These are phyloP conservation scores for Arthrinium phaeospermum DNA, from an alignment of 2,329 filamentous ascomycete genomes.

Conservation along the genomic window DNA sequence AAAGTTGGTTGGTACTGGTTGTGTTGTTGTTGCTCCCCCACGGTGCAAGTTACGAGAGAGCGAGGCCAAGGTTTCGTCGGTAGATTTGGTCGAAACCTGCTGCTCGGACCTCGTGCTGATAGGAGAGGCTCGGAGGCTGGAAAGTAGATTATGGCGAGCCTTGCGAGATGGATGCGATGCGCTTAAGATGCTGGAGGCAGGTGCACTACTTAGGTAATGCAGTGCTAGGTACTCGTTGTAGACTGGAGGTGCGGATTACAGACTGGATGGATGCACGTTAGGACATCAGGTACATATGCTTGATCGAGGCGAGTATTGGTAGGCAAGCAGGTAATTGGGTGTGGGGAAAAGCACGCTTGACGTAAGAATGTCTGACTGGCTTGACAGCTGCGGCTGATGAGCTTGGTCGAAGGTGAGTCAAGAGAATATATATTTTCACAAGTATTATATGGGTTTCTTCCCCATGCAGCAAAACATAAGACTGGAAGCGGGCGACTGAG, in stretches of 20 bases:
- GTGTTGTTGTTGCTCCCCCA: neutral
- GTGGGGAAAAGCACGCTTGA: slow-evolving; percentile 11
- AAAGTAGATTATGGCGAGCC: neutral
- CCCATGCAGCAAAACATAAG: neutral
- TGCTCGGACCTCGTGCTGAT: neutral
- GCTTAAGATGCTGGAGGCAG: neutral
- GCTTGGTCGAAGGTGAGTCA: neutral
- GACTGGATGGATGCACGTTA: neutral
- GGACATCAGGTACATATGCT: neutral
- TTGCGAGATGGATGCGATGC: neutral
- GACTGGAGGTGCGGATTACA: neutral
- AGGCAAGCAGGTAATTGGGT: neutral
- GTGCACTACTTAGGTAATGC: slow-evolving; percentile 12
- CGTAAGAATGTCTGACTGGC: slow-evolving; percentile 9
- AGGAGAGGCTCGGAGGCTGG: neutral
- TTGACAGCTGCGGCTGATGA: neutral
- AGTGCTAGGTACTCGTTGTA: neutral
- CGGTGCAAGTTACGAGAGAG: neutral
- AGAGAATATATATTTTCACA: slow-evolving; percentile 6
- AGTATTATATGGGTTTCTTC: neutral
- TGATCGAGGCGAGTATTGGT: neutral
- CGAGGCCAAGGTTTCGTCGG: neutral
- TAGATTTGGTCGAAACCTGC: neutral
- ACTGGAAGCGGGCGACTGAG: neutral
- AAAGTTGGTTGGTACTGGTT: neutral